Evolutionary conservation across 2,329 filamentous ascomycete genomes (phyloP), one percentile per base, ranked within the genome.

Genomic region (Penicillium olsonii): DNA sequence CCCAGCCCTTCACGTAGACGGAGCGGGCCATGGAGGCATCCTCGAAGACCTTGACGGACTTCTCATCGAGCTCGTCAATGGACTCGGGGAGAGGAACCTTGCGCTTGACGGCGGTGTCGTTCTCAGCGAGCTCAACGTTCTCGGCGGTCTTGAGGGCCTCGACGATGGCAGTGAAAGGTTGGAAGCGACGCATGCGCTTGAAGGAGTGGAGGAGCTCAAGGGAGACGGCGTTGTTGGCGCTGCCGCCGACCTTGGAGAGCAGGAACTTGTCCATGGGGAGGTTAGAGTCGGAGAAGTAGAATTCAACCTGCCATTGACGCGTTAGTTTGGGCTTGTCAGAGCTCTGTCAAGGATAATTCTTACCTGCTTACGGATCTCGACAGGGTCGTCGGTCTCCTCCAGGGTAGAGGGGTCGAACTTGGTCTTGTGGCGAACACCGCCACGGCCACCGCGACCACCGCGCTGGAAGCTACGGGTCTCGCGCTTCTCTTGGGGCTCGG

Each of bases 161-260:
- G 53, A 96, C 85, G 37, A 99, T 83, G 48, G 88, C 87, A 48
- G 83, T 84, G 76, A 91, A 92, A 35, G 90, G 90, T 75, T 94
- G 85, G 82, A 97, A 99, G 64, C 87, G 88, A 60, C 85, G 87
- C 95, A 99, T 99, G 70, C 95, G 91, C 76, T 92, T 92, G 81
- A 99, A 99, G 43, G 78, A 85, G 78, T 86, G 84, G 59, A 99
- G 84, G 54, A 85, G 82, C 65, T 85, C 85, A 60, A 99, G 78
- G 18, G 85, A 78, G 31, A 99, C 85, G 37, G 92, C 82, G 40
- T 65, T 62, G 70, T 88, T 87, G 78, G 96, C 81, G 57, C 82
- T 78, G 49, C 92, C 92, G 33, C 85, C 87, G 47, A 90, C 88
- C 64, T 85, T 79, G 56, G 84, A 79, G 77, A 91, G 88, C 61